Conservation (phyloP, 345 rosid genomes). For the Litchi chinensis region DNA sequence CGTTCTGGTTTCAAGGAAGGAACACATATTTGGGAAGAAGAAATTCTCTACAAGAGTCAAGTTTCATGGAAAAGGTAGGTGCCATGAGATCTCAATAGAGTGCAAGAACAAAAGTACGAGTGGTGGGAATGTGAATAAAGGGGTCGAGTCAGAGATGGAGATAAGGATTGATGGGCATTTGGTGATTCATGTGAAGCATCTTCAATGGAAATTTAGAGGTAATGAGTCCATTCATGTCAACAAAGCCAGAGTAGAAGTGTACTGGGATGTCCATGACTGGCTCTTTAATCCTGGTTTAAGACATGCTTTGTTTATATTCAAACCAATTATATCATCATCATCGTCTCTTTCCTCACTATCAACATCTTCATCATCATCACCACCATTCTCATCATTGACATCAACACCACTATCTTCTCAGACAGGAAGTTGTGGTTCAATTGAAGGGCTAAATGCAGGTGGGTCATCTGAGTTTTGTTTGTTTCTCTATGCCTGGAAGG, state of each 20-base stretch:
- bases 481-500: slow-evolving; percentile 70
- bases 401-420: slow-evolving; percentile 47
- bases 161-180: slow-evolving; percentile 60
- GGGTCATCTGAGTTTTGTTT: slow-evolving; percentile 53
- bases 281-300: slow-evolving; percentile 66
- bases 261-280: slow-evolving; percentile 87
- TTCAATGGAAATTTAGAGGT: slow-evolving; percentile 83
- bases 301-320: slow-evolving; percentile 68
- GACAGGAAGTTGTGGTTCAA: slow-evolving; percentile 37
- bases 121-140: slow-evolving; percentile 11
- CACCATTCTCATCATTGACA: slow-evolving; percentile 33
- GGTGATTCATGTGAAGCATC: slow-evolving; percentile 67
- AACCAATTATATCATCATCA: slow-evolving; percentile 40
- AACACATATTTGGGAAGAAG: slow-evolving; percentile 68
- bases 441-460: slow-evolving; percentile 34
- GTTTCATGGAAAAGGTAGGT: slow-evolving; percentile 52
- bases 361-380: slow-evolving; percentile 28
- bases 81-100: slow-evolving; percentile 65
- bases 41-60: slow-evolving; percentile 53
- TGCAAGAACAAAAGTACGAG: slow-evolving; percentile 40
- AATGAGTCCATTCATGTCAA: slow-evolving; percentile 55
- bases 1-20: slow-evolving; percentile 61
- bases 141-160: slow-evolving; percentile 65
- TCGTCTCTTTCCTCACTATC: slow-evolving; percentile 27
- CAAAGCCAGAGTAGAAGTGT: slow-evolving; percentile 58